phyloP scores from a whole-genome alignment of 2,329 filamentous ascomycete genomes.

The Stenocarpella maydis region DNA sequence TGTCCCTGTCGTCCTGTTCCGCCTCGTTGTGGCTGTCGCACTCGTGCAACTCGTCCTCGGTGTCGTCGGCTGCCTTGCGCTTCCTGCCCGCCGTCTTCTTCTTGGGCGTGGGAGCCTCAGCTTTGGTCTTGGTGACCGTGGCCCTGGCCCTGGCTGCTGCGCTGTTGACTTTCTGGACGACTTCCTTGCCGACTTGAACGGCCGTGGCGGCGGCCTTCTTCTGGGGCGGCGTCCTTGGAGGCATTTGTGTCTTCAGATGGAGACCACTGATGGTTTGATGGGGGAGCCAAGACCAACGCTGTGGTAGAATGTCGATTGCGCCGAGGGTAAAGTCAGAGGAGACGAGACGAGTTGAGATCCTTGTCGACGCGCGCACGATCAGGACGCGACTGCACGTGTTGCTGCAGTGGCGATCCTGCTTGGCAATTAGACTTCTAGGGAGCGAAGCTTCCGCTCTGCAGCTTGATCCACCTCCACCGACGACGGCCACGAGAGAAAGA shows the following conservation, averaged over 20 bases:
- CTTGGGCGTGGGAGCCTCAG: constrained; percentile 24
- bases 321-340: constrained; percentile 6
- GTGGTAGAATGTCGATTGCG: not conserved
- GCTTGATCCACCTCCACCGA: not conserved
- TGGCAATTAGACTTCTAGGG: constrained; percentile 1
- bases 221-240: constrained; percentile 31
- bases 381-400: constrained; percentile 16
- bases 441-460: not conserved
- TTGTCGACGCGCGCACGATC: constrained; percentile 22
- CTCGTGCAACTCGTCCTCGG: constrained; percentile 39
- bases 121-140: constrained; percentile 41
- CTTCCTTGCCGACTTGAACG: constrained; percentile 38
- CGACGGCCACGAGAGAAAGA: too few relatives aligned
- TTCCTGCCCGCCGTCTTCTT: constrained; percentile 38
- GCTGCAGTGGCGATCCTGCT: not conserved
- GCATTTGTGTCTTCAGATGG: constrained; percentile 21
- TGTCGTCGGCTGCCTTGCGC: constrained; percentile 38
- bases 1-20: constrained; percentile 37
- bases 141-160: constrained; percentile 38
- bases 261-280: not conserved
- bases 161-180: constrained; percentile 35
- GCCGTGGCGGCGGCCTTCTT: constrained; percentile 36
- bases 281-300: not conserved
- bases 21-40: constrained; percentile 38
- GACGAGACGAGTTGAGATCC: constrained; percentile 10